Conservation (phyloP, 768 basidiomycete species). For the Phanerochaete sordida region DNA sequence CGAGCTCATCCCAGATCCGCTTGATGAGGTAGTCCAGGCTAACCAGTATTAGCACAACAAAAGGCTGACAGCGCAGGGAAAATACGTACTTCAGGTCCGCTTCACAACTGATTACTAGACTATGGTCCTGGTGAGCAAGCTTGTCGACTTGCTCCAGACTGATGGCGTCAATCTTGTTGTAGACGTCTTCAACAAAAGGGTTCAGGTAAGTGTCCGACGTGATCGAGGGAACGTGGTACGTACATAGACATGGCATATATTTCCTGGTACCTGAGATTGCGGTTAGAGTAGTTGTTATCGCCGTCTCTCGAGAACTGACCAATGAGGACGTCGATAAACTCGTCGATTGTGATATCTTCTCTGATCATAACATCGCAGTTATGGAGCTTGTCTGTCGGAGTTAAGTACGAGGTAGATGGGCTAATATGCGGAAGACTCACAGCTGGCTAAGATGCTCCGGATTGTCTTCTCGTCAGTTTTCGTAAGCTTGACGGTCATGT, state of each 20-base stretch:
- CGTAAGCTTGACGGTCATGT: constrained; percentile 89
- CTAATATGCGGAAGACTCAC: constrained; percentile 36
- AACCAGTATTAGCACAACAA: background rate
- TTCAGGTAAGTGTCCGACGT: background rate
- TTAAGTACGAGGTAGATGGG: background rate
- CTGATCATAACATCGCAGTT: constrained; percentile 98
- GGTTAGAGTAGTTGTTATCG: background rate
- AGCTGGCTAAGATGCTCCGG: constrained; percentile 85
- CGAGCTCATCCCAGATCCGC: constrained; percentile 76
- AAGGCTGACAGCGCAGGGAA: background rate
- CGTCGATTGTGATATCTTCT: constrained; percentile 95
- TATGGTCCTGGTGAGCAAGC: constrained; percentile 74
- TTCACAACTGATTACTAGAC: constrained; percentile 96
- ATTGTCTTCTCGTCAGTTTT: constrained; percentile 95
- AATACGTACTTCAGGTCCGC: constrained; percentile 77
- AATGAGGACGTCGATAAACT: constrained; percentile 98
- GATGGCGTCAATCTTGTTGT: constrained; percentile 95
- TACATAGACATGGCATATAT: constrained; percentile 91
- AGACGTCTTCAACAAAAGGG: constrained; percentile 57
- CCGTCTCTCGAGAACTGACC: constrained; percentile 39
- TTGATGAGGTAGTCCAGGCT: constrained; percentile 75
- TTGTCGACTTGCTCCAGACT: constrained; percentile 82
- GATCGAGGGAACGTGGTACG: constrained; percentile 24
- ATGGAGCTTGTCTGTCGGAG: constrained; percentile 70
- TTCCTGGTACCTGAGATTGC: constrained; percentile 71